These are phyloP conservation scores for Fomitopsis palustris DNA, from an alignment of 1,284 basidiomycete species.

Conservation along the genomic window DNA sequence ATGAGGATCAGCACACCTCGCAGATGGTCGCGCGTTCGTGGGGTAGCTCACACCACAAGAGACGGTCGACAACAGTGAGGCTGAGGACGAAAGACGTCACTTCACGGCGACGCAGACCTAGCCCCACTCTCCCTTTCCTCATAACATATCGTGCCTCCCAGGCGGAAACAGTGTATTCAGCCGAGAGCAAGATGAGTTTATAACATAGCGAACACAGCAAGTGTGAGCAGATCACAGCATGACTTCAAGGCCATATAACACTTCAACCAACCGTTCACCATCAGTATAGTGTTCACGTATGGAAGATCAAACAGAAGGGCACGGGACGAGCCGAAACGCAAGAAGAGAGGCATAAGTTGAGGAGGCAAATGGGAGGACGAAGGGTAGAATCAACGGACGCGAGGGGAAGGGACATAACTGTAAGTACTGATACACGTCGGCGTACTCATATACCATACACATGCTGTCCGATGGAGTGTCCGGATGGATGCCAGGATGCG, in stretches of 20 bases:
- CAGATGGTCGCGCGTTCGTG: too few relatives aligned
- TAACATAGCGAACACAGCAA: slow-evolving; percentile 20
- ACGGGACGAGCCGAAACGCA: neutral
- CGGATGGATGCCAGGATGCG: neutral
- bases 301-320: neutral
- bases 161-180: neutral
- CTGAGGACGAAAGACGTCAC: too few relatives aligned
- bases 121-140: too few relatives aligned
- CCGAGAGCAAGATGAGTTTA: slow-evolving; percentile 6
- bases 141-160: too few relatives aligned
- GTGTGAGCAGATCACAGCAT: slow-evolving; percentile 23
- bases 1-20: too few relatives aligned
- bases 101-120: too few relatives aligned
- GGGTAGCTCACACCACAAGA: too few relatives aligned
- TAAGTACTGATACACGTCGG: neutral
- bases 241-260: slow-evolving; percentile 16
- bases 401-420: neutral
- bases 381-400: neutral
- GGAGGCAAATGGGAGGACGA: neutral
- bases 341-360: neutral
- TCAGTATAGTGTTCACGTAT: neutral
- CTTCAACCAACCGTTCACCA: neutral
- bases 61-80: too few relatives aligned
- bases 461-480: neutral
- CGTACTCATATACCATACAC: neutral